Evolutionary conservation across 2,329 filamentous ascomycete genomes (phyloP), one percentile per base, ranked within the genome.

Genomic region (Bipolaris bicolor): DNA sequence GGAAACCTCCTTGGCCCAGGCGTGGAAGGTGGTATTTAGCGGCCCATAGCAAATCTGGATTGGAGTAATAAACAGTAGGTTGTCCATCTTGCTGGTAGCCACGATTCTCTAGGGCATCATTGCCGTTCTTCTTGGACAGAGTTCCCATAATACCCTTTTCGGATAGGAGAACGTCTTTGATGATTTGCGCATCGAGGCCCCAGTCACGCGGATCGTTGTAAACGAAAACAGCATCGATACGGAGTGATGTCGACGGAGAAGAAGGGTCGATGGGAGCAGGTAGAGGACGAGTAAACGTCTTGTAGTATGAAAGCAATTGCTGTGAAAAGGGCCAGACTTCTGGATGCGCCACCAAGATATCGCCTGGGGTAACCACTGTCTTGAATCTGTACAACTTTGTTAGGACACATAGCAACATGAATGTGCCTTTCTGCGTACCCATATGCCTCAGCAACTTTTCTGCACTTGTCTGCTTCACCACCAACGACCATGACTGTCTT

Each of bases 141-240:
- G 94, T 97, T 24, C 94, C 95, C 3, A 97, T 74, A 55, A 91
- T 86, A 16, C 95, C 95, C n/a, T 83, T 69, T 16, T 86, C 82
- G 0, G 93, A 97, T 39, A 96, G 82, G 6, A 98, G 80, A 10
- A 97, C 79, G 76, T 99, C 95, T 52, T 90, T 77, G 55, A 98
- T 89, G 66, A 98, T 80, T 72, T 96, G 90, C 2, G 87, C 87
- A 75, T 98, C 94, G 9, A 97, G 83, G 0, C 90, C 92, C 95
- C 95, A 99, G 80, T 99, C 95, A 54, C 95, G 86, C 3, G 95
- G 93, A 76, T 98, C 95, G 75, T 97, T 96, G 83, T 94, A 97
- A 6, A 97, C 90, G 69, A 98, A 90, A 26, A 98, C 86, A 26
- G 93, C 92, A 71, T 96, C 92, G 65, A 99, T 89, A 67, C 91